Base-by-base conservation (phyloP, 1,284 basidiomycete species). In the Rhodotorula sp. region DNA sequence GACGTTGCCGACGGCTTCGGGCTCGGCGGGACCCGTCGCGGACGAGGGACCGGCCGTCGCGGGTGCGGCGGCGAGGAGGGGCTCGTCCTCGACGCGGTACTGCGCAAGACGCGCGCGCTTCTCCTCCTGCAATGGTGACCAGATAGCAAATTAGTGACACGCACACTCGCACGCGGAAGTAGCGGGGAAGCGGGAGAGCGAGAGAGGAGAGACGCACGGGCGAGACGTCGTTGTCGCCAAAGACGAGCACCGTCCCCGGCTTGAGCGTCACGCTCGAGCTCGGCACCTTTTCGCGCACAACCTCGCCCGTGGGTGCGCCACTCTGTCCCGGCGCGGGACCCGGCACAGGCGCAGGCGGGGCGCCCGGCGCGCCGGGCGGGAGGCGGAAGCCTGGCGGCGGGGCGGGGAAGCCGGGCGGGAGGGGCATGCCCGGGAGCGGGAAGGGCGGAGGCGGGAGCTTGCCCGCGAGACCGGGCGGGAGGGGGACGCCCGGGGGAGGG, bases 181-280 rank as follows among this genome's bases (percentile, higher is more conserved):
- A 34, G 34, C 34, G 14, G 41, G 21, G 16, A 44, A 57, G 59
- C 27, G 55, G 17, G 12, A 42, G n/a, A 34, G 61, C 21, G 13
- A 9, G 67, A 57, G 58, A 61, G 54, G 34, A 14, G 34, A 49
- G 67, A 45, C 88, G 66, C 74, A 90, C 90, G 16, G 89, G 87
- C 72, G 87, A 88, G 78, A 90, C 91, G 77, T 92, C 91, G 0
- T 90, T 83, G 78, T 92, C 89, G 27, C 84, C 81, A 80, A 88
- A 91, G 79, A 91, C 90, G 61, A 92, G 83, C n/a, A 86, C 84
- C 10, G 90, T 91, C 16, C 85, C 83, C 79, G 91, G 90, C 85
- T 92, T 92, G 80, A 91, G 88, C 4, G 67, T 75, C 56, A 74
- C 72, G 88, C 57, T 84, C 83, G 74, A 88, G 78, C 34, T 84